Evolutionary conservation across 495 filamentous ascomycete species (phyloP).

Genomic region (Lasiosphaeria ovina): DNA sequence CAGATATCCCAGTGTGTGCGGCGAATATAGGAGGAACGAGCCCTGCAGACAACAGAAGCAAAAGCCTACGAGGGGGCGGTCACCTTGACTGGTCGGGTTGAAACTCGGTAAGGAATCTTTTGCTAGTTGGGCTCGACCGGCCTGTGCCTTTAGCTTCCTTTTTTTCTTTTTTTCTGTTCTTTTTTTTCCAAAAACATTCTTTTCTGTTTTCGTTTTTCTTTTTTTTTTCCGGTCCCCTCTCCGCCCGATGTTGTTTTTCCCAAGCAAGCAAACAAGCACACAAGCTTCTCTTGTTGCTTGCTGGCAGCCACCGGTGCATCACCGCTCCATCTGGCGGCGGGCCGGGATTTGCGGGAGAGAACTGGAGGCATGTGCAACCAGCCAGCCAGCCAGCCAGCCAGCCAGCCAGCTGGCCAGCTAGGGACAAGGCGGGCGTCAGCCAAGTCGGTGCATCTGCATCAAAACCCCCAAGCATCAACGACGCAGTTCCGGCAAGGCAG

Average conservation of each 20-base stretch:
- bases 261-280: not conserved
- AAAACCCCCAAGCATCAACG: conserved; percentile 6
- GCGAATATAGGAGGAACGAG: conserved; percentile 12
- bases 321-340: conserved; percentile 18
- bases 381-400: not conserved
- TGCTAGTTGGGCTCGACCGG: conserved; percentile 30
- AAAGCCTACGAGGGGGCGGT: conserved; percentile 5
- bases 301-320: conserved; percentile 11
- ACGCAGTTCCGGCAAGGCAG: conserved; percentile 17
- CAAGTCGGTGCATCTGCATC: conserved; percentile 19
- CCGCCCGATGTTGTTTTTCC: not conserved
- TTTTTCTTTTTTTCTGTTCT: conserved; percentile 3
- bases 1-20: conserved; percentile 8
- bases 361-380: conserved; percentile 19
- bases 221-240: conserved; percentile 8
- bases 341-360: conserved; percentile 15
- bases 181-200: conserved; percentile 10
- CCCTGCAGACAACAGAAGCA: conserved; percentile 3
- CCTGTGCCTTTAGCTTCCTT: not conserved
- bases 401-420: not conserved
- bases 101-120: conserved; percentile 20
- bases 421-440: conserved; percentile 9
- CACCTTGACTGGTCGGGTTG: conserved; percentile 24
- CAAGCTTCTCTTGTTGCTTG: conserved; percentile 5
- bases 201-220: not conserved